Conservation (phyloP, 148 eudicot genomes). For the Camellia japonica region DNA sequence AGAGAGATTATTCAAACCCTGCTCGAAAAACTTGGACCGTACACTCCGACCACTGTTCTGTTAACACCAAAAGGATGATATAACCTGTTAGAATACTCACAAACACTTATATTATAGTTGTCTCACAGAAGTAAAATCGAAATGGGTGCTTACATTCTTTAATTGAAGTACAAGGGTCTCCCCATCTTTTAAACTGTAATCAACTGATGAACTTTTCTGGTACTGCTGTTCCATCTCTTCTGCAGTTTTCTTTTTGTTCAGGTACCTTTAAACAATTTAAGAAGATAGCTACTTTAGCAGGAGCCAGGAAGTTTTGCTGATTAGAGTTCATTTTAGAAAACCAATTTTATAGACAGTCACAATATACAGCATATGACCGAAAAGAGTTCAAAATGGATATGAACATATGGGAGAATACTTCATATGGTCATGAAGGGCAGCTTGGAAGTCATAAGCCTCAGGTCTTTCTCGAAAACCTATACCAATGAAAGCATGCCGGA, state of each 20-base stretch:
- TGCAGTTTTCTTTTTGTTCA: conserved; percentile 92
- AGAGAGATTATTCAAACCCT: conserved; percentile 54
- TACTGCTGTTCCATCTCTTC: conserved; percentile 98
- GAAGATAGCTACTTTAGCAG: conserved; percentile 2
- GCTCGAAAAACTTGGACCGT: conserved; percentile 67
- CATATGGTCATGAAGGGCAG: conserved; percentile 99
- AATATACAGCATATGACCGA: background rate
- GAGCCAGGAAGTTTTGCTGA: background rate
- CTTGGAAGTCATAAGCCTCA: conserved; percentile 95
- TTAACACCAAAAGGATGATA: conserved; percentile 11
- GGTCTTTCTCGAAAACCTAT: conserved; percentile 94
- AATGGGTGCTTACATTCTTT: conserved; percentile 53
- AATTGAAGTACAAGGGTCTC: conserved; percentile 81
- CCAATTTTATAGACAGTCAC: background rate
- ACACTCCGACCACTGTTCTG: conserved; percentile 57
- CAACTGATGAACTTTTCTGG: conserved; percentile 74
- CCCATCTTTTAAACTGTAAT: conserved; percentile 96
- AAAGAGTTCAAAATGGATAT: background rate
- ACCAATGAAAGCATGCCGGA: conserved; percentile 96
- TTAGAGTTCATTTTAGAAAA: background rate
- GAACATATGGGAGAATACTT: conserved; percentile 47
- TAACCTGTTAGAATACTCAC: conserved; percentile 7
- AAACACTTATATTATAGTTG: background rate
- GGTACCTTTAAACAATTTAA: conserved; percentile 49
- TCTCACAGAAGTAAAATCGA: background rate